Evolutionary conservation across 371 early-diverging fungal species (phyloP).

Genomic region (Syncephalis plumigaleata): DNA sequence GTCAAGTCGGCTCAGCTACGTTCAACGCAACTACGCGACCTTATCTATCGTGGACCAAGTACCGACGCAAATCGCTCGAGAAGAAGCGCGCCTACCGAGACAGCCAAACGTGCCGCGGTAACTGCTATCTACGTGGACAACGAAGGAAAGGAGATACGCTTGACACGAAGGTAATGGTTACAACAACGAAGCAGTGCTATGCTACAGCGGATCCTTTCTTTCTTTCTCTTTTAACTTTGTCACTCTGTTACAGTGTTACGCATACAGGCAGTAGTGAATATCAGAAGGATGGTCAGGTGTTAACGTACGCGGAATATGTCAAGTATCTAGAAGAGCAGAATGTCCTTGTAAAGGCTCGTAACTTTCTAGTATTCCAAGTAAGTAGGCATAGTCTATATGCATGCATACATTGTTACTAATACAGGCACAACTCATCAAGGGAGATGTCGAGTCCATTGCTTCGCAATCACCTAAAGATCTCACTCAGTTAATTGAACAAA

Average conservation of each 20-base stretch:
- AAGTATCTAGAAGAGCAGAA: constrained; percentile 65
- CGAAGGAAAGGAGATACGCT: constrained; percentile 25
- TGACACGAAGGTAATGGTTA: constrained; percentile 40
- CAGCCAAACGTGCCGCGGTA: constrained; percentile 44
- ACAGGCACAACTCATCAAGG: too few species aligned
- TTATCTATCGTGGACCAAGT: constrained; percentile 65
- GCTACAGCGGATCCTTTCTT: too few species aligned
- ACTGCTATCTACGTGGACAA: constrained; percentile 59
- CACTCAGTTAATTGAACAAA: constrained; percentile 86
- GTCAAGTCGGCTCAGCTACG: constrained; percentile 78
- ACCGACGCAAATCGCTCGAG: too few species aligned
- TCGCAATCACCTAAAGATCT: constrained; percentile 90
- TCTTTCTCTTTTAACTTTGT: too few species aligned
- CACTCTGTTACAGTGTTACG: constrained; percentile 29
- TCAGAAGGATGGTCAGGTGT: constrained; percentile 55
- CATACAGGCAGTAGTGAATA: constrained; percentile 70
- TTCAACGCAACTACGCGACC: constrained; percentile 68
- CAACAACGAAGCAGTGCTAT: too few species aligned
- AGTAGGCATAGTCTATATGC: background rate
- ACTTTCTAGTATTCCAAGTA: constrained; percentile 97
- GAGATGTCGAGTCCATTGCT: constrained; percentile 95
- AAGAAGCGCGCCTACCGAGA: constrained; percentile 2
- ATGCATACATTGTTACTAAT: too few species aligned
- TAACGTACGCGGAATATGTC: constrained; percentile 58
- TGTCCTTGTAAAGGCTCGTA: constrained; percentile 86